A percentile compares a stretch with the other conserved stretches of the same genome.
These are phyloP conservation scores for Yarrowia hollandica DNA, from an alignment of 805 yeast genomes.

Conservation along the genomic window DNA sequence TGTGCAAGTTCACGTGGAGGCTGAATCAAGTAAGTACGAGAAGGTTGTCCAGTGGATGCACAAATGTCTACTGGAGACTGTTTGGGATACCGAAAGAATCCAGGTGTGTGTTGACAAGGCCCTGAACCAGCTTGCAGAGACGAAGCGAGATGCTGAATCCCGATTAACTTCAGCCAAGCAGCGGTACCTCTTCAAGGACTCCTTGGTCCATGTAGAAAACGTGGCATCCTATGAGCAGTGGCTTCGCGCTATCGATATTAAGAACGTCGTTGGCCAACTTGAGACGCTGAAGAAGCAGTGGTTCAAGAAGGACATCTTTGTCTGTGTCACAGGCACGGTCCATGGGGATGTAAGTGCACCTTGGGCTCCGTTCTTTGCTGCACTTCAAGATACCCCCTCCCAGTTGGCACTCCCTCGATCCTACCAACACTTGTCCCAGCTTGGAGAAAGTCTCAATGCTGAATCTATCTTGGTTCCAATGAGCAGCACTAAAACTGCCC, in stretches of 20 bases:
- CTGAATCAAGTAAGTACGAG: constrained; percentile 59
- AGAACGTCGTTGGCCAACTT: constrained; percentile 51
- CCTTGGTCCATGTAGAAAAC: constrained; percentile 35
- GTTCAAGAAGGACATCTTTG: constrained; percentile 62
- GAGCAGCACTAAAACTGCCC: constrained; percentile 84
- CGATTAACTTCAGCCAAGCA: constrained; percentile 67
- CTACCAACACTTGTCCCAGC: constrained; percentile 51
- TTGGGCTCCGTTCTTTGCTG: not conserved
- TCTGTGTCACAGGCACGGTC: constrained; percentile 71
- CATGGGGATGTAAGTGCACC: constrained; percentile 33
- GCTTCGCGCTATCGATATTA: constrained; percentile 50
- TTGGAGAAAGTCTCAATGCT: constrained; percentile 54
- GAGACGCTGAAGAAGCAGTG: constrained; percentile 53
- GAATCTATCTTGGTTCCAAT: constrained; percentile 66
- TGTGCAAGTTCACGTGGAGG: constrained; percentile 59
- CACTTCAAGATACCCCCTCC: not conserved
- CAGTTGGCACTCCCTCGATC: constrained; percentile 44
- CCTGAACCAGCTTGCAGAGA: constrained; percentile 59
- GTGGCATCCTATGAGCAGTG: constrained; percentile 49
- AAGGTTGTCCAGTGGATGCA: constrained; percentile 76
- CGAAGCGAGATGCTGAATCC: constrained; percentile 60
- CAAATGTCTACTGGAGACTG: constrained; percentile 61
- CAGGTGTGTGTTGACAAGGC: constrained; percentile 63
- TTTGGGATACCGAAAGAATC: constrained; percentile 72
- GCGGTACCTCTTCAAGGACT: constrained; percentile 53